Percentiles rank a stretch among this genome's conserved stretches.
Evolutionary conservation across 495 filamentous ascomycete genomes (phyloP).

Genomic region (Xylaria venustula): DNA sequence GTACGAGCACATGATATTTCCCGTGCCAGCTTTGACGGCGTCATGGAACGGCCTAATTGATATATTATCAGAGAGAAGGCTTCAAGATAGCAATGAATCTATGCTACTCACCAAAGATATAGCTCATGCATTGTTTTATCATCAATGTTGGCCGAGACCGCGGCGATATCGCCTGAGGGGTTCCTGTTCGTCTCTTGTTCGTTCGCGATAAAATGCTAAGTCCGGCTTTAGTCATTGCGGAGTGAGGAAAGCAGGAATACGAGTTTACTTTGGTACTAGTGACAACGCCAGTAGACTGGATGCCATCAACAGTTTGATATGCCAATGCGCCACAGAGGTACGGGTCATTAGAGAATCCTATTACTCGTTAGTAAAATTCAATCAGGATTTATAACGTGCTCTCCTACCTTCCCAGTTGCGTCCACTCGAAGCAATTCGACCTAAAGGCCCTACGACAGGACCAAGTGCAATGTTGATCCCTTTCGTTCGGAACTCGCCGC

Average conservation of each 20-base stretch:
- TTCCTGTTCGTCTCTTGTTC: slow-evolving; percentile 67
- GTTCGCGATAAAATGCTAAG: slow-evolving; percentile 60
- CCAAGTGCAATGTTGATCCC: slow-evolving; percentile 67
- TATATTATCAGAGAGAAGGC: not conserved
- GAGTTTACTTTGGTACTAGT: slow-evolving; percentile 50
- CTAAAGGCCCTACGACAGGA: slow-evolving; percentile 60
- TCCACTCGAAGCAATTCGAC: slow-evolving; percentile 51
- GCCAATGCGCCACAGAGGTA: slow-evolving; percentile 49
- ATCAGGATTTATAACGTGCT: not conserved
- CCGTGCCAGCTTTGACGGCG: slow-evolving; percentile 59
- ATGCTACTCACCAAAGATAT: slow-evolving; percentile 60
- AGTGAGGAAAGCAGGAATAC: not conserved
- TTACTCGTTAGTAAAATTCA: not conserved
- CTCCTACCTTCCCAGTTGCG: slow-evolving; percentile 56
- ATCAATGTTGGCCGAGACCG: slow-evolving; percentile 62
- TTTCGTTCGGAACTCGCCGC: slow-evolving; percentile 57
- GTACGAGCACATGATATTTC: slow-evolving; percentile 69
- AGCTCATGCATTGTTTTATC: slow-evolving; percentile 70
- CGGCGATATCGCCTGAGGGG: slow-evolving; percentile 40
- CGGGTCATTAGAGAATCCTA: slow-evolving; percentile 49
- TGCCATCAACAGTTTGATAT: slow-evolving; percentile 44
- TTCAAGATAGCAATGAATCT: not conserved
- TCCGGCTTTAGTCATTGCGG: slow-evolving; percentile 6
- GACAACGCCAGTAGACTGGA: slow-evolving; percentile 54
- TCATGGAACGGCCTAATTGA: slow-evolving; percentile 58